Percentiles rank a stretch among this genome's conserved stretches.
Conservation (phyloP, 2,329 filamentous ascomycete genomes). For the Sporothrix luriei region DNA sequence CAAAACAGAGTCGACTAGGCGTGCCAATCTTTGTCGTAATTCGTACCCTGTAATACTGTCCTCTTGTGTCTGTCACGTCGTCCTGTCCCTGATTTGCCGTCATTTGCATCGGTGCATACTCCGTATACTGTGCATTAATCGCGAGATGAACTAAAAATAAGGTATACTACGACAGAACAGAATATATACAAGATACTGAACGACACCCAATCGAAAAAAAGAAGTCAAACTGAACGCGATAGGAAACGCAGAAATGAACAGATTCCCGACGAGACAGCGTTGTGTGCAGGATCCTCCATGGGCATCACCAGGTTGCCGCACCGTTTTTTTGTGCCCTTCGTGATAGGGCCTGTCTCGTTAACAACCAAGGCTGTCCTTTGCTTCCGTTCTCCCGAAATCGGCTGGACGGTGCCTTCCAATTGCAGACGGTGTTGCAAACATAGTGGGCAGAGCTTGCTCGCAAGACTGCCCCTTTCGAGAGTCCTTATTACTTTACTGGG, state of each 20-base stretch:
- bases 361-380: background rate
- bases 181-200: background rate
- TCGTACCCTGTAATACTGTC: background rate
- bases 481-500: too few relatives aligned
- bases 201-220: background rate
- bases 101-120: background rate
- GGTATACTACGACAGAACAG: too few relatives aligned
- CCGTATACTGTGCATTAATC: background rate
- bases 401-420: too few relatives aligned
- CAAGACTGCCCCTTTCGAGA: background rate
- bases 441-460: too few relatives aligned
- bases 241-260: background rate
- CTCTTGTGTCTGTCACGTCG: background rate
- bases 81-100: background rate
- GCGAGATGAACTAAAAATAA: background rate
- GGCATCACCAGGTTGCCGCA: background rate
- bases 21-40: too few relatives aligned
- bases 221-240: background rate
- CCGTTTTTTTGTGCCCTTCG: background rate
- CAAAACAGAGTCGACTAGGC: background rate
- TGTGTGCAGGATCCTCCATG: background rate
- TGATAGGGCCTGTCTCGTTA: background rate
- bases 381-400: background rate
- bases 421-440: too few relatives aligned
- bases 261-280: background rate